Percentiles rank a stretch among this genome's conserved stretches.
Conservation (phyloP, 441 rosid species). For the Syzygium malaccense region DNA sequence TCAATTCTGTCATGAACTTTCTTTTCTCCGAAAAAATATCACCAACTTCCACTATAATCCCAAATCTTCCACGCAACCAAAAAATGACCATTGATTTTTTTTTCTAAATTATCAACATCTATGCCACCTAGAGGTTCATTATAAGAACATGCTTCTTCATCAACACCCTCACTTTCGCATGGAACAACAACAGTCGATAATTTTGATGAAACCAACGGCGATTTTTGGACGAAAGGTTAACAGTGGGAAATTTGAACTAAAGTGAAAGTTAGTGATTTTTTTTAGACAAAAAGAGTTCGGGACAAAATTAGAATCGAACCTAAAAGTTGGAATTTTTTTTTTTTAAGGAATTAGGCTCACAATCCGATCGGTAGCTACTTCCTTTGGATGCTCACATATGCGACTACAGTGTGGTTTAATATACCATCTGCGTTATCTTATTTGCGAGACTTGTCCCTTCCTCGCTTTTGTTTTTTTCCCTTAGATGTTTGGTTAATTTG, state of each 20-base stretch:
- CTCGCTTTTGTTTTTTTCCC: background rate
- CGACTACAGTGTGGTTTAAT: background rate
- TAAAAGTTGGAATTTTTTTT: background rate
- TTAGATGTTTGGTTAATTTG: background rate
- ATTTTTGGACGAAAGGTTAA: background rate
- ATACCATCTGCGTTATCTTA: background rate
- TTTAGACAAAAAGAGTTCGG: background rate
- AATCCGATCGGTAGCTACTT: background rate
- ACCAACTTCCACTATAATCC: background rate
- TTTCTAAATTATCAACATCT: background rate
- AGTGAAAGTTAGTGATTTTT: background rate
- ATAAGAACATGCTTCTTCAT: background rate
- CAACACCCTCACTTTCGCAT: background rate
- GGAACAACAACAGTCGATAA: background rate
- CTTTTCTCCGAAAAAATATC: background rate
- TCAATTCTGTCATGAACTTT: fast-evolving
- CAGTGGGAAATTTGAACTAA: background rate
- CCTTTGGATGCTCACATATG: background rate
- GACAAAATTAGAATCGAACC: background rate
- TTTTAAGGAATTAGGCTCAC: background rate
- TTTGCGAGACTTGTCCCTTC: background rate
- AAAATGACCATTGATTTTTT: background rate
- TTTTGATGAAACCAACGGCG: background rate
- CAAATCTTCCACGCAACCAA: background rate
- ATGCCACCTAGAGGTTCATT: background rate